Evolutionary conservation across 805 yeast species (phyloP).

Genomic region (Tetrapisispora fleetii): DNA sequence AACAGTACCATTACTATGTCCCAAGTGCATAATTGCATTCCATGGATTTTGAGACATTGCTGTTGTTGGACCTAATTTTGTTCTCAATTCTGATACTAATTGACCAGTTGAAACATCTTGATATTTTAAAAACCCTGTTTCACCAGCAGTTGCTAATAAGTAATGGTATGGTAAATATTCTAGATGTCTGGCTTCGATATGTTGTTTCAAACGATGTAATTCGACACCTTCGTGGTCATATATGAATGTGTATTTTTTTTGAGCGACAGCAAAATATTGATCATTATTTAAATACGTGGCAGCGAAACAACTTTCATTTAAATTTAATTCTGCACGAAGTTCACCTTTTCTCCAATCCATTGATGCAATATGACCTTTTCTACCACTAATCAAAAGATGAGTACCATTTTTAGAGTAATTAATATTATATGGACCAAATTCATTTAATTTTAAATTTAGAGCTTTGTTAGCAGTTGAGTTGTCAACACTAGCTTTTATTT

Average conservation of each 20-base stretch:
- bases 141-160: constrained; percentile 77
- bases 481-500: constrained; percentile 69
- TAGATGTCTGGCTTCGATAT: constrained; percentile 70
- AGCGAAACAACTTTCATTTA: constrained; percentile 83
- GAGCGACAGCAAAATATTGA: constrained; percentile 94
- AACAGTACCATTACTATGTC: constrained; percentile 88
- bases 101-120: constrained; percentile 94
- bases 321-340: constrained; percentile 68
- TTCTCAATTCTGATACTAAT: constrained; percentile 70
- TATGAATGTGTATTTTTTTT: constrained; percentile 84
- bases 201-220: constrained; percentile 83
- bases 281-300: constrained; percentile 87
- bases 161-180: constrained; percentile 92
- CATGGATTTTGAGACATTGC: constrained; percentile 87
- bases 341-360: constrained; percentile 91
- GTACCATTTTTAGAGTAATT: constrained; percentile 87
- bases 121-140: constrained; percentile 78
- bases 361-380: constrained; percentile 89
- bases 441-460: constrained; percentile 59
- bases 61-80: constrained; percentile 84
- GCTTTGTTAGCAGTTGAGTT: constrained; percentile 62
- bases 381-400: constrained; percentile 73
- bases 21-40: constrained; percentile 91
- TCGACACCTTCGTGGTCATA: constrained; percentile 89
- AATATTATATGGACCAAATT: constrained; percentile 77